Percentiles rank a stretch among this genome's conserved stretches.
phyloP scores from a whole-genome alignment of 2,329 filamentous ascomycete genomes.

The Colletotrichum nymphaeae region DNA sequence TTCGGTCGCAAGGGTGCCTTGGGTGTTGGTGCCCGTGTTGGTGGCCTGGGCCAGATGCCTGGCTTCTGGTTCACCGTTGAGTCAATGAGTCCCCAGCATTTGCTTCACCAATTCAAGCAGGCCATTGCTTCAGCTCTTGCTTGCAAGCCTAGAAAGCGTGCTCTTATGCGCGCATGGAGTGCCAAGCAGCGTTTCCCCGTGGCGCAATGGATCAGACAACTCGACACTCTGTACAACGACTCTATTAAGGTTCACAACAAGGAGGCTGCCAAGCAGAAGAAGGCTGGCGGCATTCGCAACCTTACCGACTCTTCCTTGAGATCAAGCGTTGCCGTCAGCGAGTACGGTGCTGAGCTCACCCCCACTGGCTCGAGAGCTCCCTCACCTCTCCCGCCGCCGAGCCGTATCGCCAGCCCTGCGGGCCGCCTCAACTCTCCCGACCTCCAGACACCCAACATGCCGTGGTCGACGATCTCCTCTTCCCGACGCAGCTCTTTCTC shows the following conservation, averaged over 20 bases:
- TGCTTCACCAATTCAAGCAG: conserved; percentile 73
- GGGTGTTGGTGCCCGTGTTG: conserved; percentile 74
- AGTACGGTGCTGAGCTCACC: conserved; percentile 24
- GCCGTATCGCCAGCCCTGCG: conserved; percentile 25
- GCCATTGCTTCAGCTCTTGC: conserved; percentile 71
- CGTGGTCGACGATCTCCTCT: conserved; percentile 29
- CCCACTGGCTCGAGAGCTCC: conserved; percentile 25
- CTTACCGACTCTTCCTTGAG: conserved; percentile 30
- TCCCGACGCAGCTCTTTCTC: conserved; percentile 34
- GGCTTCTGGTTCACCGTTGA: conserved; percentile 79
- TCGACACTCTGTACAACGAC: conserved; percentile 70
- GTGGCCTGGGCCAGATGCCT: conserved; percentile 77
- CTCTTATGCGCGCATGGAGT: conserved; percentile 73
- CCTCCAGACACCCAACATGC: conserved; percentile 28
- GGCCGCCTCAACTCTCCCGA: conserved; percentile 29
- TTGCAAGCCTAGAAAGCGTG: conserved; percentile 65
- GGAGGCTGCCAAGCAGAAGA: conserved; percentile 40
- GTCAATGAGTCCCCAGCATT: conserved; percentile 70
- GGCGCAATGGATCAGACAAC: conserved; percentile 73
- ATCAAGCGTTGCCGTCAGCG: conserved; percentile 27
- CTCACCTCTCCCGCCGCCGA: conserved; percentile 28
- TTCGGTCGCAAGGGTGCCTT: conserved; percentile 76
- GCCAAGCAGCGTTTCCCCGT: conserved; percentile 76
- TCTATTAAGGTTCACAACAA: conserved; percentile 64
- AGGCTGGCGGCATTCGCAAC: conserved; percentile 29